Conservation (phyloP, 2,329 filamentous ascomycete species). For the Verticillium tricorpus region DNA sequence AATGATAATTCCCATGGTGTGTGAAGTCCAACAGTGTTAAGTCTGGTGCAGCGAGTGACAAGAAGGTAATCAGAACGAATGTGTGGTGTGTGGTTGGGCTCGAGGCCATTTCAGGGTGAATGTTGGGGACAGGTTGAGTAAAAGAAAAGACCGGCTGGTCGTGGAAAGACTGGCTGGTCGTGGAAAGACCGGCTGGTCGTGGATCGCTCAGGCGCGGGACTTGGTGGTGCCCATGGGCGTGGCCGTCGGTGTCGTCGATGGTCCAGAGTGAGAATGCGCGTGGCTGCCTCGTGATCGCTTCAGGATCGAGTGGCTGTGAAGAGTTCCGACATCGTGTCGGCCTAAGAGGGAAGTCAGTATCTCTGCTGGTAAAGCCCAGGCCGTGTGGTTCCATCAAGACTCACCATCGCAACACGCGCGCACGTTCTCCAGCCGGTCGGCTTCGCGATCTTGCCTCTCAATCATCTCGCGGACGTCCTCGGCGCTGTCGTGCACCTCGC, state of each 20-base stretch:
- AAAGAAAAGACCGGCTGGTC: background rate
- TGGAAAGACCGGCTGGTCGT: background rate
- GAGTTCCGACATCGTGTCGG: conserved; percentile 67
- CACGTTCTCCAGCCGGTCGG: conserved; percentile 86
- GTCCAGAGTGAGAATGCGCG: conserved; percentile 29
- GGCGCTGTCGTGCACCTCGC: conserved; percentile 67
- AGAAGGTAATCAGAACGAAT: conserved; percentile 3
- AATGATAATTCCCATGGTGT: conserved; percentile 6
- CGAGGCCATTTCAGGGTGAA: background rate
- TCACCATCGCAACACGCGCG: conserved; percentile 95
- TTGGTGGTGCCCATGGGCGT: conserved; percentile 30
- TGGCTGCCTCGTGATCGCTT: conserved; percentile 39
- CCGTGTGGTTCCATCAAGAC: conserved; percentile 23
- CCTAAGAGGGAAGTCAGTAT: conserved; percentile 39
- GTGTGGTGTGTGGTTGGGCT: background rate
- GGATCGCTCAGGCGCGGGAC: conserved; percentile 25
- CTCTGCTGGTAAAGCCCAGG: too few species aligned
- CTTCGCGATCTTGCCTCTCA: conserved; percentile 70
- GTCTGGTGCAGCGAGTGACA: conserved; percentile 2
- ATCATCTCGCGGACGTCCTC: conserved; percentile 80
- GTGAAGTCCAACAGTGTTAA: conserved; percentile 4
- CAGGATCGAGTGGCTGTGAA: conserved; percentile 36
- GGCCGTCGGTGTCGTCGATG: conserved; percentile 26
- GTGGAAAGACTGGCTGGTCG: background rate
- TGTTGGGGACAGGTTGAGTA: background rate